Evolutionary conservation across 345 rosid species (phyloP), one percentile per base, ranked within the genome.

Genomic region (Gossypium sturtianum): DNA sequence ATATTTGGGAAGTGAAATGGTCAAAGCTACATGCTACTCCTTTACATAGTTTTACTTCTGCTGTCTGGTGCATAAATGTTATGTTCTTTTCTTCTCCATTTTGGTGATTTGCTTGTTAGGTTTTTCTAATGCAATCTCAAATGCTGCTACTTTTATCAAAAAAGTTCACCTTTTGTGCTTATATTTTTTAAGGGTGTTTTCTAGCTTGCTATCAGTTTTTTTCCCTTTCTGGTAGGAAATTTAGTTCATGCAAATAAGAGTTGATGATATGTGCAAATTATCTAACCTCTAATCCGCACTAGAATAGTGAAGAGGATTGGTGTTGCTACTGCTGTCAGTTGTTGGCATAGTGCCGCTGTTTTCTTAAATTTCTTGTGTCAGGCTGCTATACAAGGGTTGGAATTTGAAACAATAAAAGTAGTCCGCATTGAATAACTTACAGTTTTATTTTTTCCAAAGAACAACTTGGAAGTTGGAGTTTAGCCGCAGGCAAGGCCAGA

Each of bases 401-500:
- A 34, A 34, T 34, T 70, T 20, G 53, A 29, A 70, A 51, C 45
- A 51, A 27, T 11, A 27, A 51, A 49, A 51, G 58, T 48, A 29
- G 45, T 16, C 44, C 17, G 73, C 73, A 27, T 70, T 52, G 73
- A 70, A 29, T 52, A 70, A 52, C 60, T 70, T 51, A 4, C 41
- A 34, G 41, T 34, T 34, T 34, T 34, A 0, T 34, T 5, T 34
- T 34, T 34, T 4, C 1, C 7, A 34, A 34, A 5, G 7, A 70
- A 29, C 17, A 70, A 52, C 60, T 52, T 27, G 27, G 4, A 20
- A 45, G 9, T 45, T 45, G 71, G 59, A 51, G 27, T 29, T 69
- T 51, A 51, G 73, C 10, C 12, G 3, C 19, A 13, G 10, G 41
- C 34, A 67, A 3, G 41, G 27, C 7, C 57, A 47, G 3, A 48